These are phyloP conservation scores for Cyberlindnera petersonii DNA, from an alignment of 805 yeast genomes.

Conservation along the genomic window DNA sequence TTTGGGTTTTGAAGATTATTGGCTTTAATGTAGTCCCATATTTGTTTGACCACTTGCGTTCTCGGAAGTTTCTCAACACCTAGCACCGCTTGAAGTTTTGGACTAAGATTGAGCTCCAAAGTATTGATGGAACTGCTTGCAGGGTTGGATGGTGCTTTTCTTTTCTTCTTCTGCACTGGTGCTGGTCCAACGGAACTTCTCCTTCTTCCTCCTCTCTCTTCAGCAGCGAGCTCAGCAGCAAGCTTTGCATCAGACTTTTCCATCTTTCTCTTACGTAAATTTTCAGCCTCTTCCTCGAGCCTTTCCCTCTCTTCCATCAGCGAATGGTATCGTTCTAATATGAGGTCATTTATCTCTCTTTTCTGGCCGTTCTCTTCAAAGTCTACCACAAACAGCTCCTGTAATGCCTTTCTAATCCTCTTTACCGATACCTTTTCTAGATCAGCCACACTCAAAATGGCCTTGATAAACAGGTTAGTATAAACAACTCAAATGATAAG, in stretches of 20 bases:
- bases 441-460: conserved; percentile 68
- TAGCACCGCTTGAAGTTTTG: conserved; percentile 47
- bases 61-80: conserved; percentile 48
- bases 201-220: conserved; percentile 23
- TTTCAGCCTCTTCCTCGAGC: conserved; percentile 30
- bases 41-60: conserved; percentile 62
- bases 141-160: conserved; percentile 14
- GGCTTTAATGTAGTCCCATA: conserved; percentile 69
- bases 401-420: conserved; percentile 67
- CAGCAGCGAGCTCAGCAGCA: conserved; percentile 45
- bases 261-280: conserved; percentile 33
- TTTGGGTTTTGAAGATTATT: conserved; percentile 61
- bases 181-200: conserved; percentile 3
- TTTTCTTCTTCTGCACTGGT: conserved; percentile 14
- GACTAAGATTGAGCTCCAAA: conserved; percentile 45
- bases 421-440: conserved; percentile 67
- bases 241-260: conserved; percentile 47
- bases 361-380: conserved; percentile 44
- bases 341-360: conserved; percentile 56
- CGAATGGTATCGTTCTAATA: conserved; percentile 52
- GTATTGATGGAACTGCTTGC: conserved; percentile 30
- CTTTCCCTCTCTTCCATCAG: conserved; percentile 34
- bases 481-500: too few relatives aligned
- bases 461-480: conserved; percentile 35
- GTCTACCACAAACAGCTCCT: conserved; percentile 58